Evolutionary conservation across 345 rosid genomes (phyloP).

Genomic region (Eucalyptus melliodora): DNA sequence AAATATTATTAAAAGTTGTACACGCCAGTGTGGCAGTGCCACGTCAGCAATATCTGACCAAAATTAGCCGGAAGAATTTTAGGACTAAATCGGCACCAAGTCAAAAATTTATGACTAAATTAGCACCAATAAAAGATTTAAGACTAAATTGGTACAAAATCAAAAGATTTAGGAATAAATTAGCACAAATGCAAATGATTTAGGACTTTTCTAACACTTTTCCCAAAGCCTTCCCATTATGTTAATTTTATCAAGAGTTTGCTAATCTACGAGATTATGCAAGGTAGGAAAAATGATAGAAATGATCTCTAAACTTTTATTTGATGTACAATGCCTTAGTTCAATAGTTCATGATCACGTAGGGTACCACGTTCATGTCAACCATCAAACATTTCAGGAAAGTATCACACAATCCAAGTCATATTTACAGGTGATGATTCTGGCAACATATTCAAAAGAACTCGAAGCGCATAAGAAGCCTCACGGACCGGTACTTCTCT

Average conservation of each 20-base stretch:
- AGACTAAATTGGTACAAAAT: rapidly evolving
- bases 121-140: rapidly evolving
- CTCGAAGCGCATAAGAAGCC: neutral
- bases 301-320: too few relatives aligned
- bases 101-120: too few relatives aligned
- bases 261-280: neutral
- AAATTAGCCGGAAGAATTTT: too few relatives aligned
- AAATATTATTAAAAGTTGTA: too few relatives aligned
- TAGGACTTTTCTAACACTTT: too few relatives aligned
- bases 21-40: rapidly evolving
- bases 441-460: neutral
- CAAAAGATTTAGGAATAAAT: too few relatives aligned
- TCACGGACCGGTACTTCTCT: slow-evolving; percentile 25
- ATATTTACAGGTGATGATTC: neutral
- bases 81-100: too few relatives aligned
- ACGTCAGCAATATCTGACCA: rapidly evolving
- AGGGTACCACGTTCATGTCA: neutral
- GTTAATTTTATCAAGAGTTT: neutral
- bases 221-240: neutral
- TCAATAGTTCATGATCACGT: neutral
- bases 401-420: neutral
- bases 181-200: too few relatives aligned
- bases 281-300: neutral
- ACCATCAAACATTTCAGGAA: neutral
- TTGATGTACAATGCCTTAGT: neutral